Conservation (phyloP, 2,329 filamentous ascomycete species). For the Colletotrichum melonis region DNA sequence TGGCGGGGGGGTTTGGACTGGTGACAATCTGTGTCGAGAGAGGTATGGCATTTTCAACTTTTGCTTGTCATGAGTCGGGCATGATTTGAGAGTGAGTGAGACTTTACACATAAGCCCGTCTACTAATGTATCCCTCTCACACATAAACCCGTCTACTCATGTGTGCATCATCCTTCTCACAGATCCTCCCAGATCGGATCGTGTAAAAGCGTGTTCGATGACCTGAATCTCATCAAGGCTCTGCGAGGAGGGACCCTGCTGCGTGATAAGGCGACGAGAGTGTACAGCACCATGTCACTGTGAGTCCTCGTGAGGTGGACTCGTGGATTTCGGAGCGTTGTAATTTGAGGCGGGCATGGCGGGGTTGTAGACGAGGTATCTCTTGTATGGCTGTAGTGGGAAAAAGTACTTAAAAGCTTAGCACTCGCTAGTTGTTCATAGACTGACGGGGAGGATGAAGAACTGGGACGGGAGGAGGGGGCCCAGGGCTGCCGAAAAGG, state of each 20-base stretch:
- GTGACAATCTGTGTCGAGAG: no score
- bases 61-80: background rate
- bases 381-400: no score
- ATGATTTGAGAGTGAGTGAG: background rate
- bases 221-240: background rate
- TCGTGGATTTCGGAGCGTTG: background rate
- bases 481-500: background rate
- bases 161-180: no score
- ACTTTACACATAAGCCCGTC: background rate
- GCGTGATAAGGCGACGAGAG: background rate
- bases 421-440: background rate
- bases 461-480: background rate
- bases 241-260: conserved; percentile 5
- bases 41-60: conserved; percentile 13
- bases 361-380: background rate
- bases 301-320: background rate
- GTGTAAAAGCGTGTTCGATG: background rate
- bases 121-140: background rate
- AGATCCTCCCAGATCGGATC: background rate
- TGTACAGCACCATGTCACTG: background rate
- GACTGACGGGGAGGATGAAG: background rate
- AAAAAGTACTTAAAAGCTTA: background rate
- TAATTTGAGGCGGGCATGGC: background rate
- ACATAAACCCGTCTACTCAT: background rate
- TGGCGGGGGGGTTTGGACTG: background rate